A percentile compares a stretch with the other conserved stretches of the same genome.
These are phyloP conservation scores for Botrytis pseudocinerea DNA, from an alignment of 2,329 filamentous ascomycete species.

Conservation along the genomic window DNA sequence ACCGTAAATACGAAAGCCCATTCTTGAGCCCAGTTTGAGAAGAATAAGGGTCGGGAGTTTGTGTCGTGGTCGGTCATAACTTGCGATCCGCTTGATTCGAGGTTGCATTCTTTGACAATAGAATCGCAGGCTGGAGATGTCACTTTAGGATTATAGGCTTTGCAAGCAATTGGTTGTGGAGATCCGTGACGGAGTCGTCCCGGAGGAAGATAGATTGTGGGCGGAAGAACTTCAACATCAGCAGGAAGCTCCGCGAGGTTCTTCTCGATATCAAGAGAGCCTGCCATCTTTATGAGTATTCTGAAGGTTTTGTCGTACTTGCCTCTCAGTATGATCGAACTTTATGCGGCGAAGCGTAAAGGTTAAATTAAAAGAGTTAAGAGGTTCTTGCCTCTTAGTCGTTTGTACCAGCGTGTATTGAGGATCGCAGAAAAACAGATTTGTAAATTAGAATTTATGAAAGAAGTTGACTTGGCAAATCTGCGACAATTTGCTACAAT, in stretches of 20 bases:
- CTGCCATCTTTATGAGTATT: background rate
- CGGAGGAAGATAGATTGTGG: background rate
- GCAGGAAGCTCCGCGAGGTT: background rate
- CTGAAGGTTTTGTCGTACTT: background rate
- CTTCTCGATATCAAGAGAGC: background rate
- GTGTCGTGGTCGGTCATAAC: slow-evolving; percentile 30
- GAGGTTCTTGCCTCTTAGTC: background rate
- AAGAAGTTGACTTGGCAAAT: background rate
- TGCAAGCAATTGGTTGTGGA: background rate
- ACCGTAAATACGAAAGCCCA: slow-evolving; percentile 43
- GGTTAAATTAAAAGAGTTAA: background rate
- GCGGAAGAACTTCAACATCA: background rate
- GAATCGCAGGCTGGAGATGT: background rate
- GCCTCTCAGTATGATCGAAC: background rate
- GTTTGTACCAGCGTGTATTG: background rate
- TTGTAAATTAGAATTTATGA: background rate
- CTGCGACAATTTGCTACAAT: background rate
- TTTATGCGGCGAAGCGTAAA: background rate
- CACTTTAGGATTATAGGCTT: background rate
- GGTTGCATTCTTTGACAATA: slow-evolving; percentile 10
- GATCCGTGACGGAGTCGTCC: background rate
- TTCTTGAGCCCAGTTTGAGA: slow-evolving; percentile 34
- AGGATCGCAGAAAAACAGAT: background rate
- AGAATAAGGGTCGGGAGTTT: slow-evolving; percentile 32
- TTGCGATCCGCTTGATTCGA: background rate